These are phyloP conservation scores for Papiliotrema nemorosa DNA, from an alignment of 1,284 basidiomycete species.

Conservation along the genomic window DNA sequence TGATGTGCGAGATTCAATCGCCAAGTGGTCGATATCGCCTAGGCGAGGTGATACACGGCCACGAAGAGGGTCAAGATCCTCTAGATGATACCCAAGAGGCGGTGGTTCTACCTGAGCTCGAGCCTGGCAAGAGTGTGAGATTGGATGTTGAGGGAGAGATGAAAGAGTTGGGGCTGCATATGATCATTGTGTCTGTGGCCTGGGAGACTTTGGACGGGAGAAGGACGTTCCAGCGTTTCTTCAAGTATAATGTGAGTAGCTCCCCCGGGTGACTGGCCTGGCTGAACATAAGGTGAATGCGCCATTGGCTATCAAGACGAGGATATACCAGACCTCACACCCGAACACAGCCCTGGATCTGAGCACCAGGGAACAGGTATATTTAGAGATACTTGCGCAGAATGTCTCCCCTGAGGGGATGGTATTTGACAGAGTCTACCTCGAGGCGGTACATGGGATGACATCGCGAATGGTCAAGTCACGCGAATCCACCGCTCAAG, in stretches of 20 bases:
- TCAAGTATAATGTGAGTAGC: conserved; percentile 74
- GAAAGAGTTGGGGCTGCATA: conserved; percentile 41
- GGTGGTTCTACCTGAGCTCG: conserved; percentile 15
- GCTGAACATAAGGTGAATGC: conserved; percentile 61
- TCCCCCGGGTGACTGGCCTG: background rate
- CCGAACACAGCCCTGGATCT: conserved; percentile 64
- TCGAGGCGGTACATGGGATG: conserved; percentile 72
- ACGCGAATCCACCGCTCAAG: background rate
- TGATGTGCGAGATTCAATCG: conserved; percentile 44
- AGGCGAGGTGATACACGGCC: conserved; percentile 39
- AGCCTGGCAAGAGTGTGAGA: conserved; percentile 21
- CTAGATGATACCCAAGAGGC: conserved; percentile 4
- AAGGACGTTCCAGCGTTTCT: conserved; percentile 77
- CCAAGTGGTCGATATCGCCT: conserved; percentile 31
- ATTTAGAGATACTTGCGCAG: conserved; percentile 82
- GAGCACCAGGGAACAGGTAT: conserved; percentile 68
- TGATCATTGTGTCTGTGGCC: conserved; percentile 41
- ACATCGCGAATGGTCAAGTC: conserved; percentile 43
- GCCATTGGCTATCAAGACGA: conserved; percentile 83
- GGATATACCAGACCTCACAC: conserved; percentile 69
- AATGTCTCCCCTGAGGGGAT: conserved; percentile 73
- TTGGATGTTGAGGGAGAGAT: conserved; percentile 36
- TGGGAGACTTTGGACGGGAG: conserved; percentile 58
- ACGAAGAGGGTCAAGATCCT: background rate
- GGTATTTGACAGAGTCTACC: conserved; percentile 67